Percentiles rank a stretch among this genome's conserved stretches.
Evolutionary conservation across 768 basidiomycete genomes (phyloP).

Genomic region (Mycena olivaceomarginata): DNA sequence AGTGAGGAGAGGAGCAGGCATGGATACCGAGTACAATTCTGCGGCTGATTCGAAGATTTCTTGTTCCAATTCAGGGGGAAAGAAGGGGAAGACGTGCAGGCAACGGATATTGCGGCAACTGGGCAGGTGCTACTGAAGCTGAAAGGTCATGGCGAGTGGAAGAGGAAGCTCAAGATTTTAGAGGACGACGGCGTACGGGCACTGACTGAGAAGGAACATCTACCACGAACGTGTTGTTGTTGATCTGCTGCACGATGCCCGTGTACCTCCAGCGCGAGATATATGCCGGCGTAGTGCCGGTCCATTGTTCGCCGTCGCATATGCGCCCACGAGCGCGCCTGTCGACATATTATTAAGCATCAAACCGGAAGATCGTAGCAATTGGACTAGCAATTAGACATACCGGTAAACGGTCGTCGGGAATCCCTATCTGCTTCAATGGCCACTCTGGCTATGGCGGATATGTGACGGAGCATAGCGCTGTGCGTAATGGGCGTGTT

Average conservation of each 20-base stretch:
- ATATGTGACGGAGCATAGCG: constrained; percentile 40
- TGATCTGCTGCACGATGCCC: constrained; percentile 38
- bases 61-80: too few species aligned
- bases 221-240: constrained; percentile 33
- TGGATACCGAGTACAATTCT: too few species aligned
- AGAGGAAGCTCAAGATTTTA: too few species aligned
- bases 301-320: constrained; percentile 39
- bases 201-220: neutral
- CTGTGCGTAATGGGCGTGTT: constrained; percentile 42
- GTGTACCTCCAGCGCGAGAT: constrained; percentile 40
- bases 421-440: constrained; percentile 45
- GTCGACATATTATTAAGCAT: constrained; percentile 8
- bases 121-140: too few species aligned
- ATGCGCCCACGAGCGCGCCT: constrained; percentile 36
- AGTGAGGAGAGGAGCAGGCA: too few species aligned
- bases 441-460: constrained; percentile 46
- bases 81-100: too few species aligned
- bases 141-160: too few species aligned
- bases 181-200: too few species aligned
- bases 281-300: constrained; percentile 33
- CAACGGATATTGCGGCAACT: too few species aligned
- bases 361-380: constrained; percentile 1
- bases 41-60: too few species aligned
- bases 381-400: too few species aligned
- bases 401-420: constrained; percentile 39